phyloP scores from a whole-genome alignment of 2,329 filamentous ascomycete genomes.

The Boeremia exigua region DNA sequence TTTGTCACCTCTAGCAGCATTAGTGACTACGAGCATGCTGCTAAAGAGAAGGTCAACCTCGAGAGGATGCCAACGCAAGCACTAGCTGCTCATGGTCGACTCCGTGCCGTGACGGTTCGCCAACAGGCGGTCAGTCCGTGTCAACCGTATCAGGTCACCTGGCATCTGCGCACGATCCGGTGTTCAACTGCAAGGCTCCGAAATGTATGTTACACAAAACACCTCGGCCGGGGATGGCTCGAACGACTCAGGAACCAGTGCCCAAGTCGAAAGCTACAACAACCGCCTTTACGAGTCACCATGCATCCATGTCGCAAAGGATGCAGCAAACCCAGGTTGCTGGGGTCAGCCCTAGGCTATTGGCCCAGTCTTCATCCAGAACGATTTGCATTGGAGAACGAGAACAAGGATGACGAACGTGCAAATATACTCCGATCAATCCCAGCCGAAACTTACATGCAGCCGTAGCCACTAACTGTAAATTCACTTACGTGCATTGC shows the following conservation, averaged over 20 bases:
- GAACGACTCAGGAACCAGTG: constrained; percentile 7
- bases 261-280: neutral
- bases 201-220: neutral
- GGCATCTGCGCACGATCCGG: constrained; percentile 1
- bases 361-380: neutral
- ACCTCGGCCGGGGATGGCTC: neutral
- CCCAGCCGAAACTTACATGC: constrained; percentile 6
- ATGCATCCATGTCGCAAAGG: neutral
- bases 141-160: neutral
- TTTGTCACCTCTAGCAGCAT: constrained; percentile 4
- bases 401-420: constrained; percentile 1
- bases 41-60: constrained; percentile 1
- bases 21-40: constrained; percentile 3
- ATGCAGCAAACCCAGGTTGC: neutral
- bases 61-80: constrained; percentile 10
- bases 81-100: constrained; percentile 15
- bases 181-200: constrained; percentile 1
- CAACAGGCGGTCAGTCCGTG: constrained; percentile 11
- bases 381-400: neutral
- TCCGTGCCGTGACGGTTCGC: constrained; percentile 11
- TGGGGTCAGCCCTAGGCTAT: constrained; percentile 1
- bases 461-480: constrained; percentile 11
- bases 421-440: constrained; percentile 13
- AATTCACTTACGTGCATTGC: constrained; percentile 9
- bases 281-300: constrained; percentile 1